Evolutionary conservation across 2,329 filamentous ascomycete species (phyloP), one percentile per base, ranked within the genome.

Genomic region (Stachybotrys echinatus): DNA sequence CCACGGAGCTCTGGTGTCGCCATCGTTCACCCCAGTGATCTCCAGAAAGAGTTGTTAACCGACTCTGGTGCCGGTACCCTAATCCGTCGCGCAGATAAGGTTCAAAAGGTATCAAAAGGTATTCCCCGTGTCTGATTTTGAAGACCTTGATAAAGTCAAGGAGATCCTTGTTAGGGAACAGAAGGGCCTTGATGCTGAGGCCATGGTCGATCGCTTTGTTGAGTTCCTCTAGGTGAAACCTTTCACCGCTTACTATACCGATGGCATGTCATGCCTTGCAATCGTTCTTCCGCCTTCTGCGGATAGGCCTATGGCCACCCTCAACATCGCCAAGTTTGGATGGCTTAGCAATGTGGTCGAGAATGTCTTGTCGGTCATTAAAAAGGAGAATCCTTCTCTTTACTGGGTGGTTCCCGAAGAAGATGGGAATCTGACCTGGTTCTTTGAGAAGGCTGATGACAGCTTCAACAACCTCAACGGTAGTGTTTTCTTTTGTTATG

Each of bases 351-450:
- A 96, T 64, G 85, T 96, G 31, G 89, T 91, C 23, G 94, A 97
- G 68, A 96, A 97, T 63, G 88, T 97, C 51, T 96, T 97, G 68
- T 83, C 87, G 55, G 87, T 88, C 54, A 88, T 97, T 67, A 95
- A 92, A 78, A 95, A 95, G 71, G 92, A 96, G 64, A 88, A 92
- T 68, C 85, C 91, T 49, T 89, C 87, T 72, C 79, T 97, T 56
- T 88, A 90, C 55, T 99, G 92, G 92, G 95, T 91, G n/a, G 92
- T 96, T 53, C 92, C 89, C 74, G 87, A 92, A 63, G 88, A 95
- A 58, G 92, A 97, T 61, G 92, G 97, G 79, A 96, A 97, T 68
- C 76, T 97, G 61, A 92, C 90, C 12, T 97, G 92, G 94, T 96
- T 97, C 77, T 95, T 95, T 59, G 92, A 96, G 71, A 96, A 96